Percentiles rank a stretch among this genome's conserved stretches.
phyloP scores from a whole-genome alignment of 805 yeast species.

The Cyberlindnera subsufficiens region DNA sequence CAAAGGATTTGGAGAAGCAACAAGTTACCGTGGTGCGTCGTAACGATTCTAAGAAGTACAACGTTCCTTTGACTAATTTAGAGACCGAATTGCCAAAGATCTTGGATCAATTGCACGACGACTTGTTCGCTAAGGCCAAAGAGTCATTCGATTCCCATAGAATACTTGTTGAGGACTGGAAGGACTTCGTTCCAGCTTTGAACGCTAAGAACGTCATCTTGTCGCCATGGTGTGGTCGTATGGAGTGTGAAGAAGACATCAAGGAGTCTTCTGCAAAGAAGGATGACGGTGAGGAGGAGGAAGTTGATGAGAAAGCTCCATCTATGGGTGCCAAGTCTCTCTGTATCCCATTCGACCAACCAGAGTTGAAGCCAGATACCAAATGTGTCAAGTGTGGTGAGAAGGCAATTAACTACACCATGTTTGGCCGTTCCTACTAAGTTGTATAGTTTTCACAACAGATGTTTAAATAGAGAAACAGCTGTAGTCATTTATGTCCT shows the following conservation, averaged over 20 bases:
- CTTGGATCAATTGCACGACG: constrained; percentile 76
- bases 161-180: constrained; percentile 76
- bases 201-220: constrained; percentile 86
- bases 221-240: constrained; percentile 96
- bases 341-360: constrained; percentile 95
- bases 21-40: constrained; percentile 90
- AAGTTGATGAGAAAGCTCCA: constrained; percentile 93
- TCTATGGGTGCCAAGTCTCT: constrained; percentile 98
- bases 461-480: background rate
- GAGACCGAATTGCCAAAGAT: constrained; percentile 65
- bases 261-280: constrained; percentile 80
- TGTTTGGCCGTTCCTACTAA: constrained; percentile 96
- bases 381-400: constrained; percentile 83
- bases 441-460: background rate
- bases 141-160: constrained; percentile 79
- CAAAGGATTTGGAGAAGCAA: constrained; percentile 79
- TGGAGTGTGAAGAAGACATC: constrained; percentile 94
- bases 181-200: constrained; percentile 87
- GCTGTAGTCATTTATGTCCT: background rate
- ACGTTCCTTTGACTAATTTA: constrained; percentile 60
- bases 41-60: constrained; percentile 73
- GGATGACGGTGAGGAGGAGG: constrained; percentile 83
- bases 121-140: constrained; percentile 73
- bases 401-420: constrained; percentile 74
- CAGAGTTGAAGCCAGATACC: constrained; percentile 68